Evolutionary conservation across 2,329 filamentous ascomycete species (phyloP).

Genomic region (Coniosporium tulheliwenetii): DNA sequence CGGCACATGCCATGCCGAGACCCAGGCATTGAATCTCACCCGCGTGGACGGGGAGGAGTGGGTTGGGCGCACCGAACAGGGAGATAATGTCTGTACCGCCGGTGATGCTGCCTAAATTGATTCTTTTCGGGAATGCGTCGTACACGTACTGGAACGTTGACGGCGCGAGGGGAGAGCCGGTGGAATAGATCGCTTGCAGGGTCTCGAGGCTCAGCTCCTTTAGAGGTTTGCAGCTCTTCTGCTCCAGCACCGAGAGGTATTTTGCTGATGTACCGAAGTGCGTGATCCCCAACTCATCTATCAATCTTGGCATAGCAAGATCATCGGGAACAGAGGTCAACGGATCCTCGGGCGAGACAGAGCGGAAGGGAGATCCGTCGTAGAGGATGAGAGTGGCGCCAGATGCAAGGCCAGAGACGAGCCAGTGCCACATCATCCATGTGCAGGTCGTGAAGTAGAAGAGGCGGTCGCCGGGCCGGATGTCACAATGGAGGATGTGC

Average conservation of each 20-base stretch:
- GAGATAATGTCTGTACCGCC: conserved; percentile 96
- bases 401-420: conserved; percentile 68
- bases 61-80: conserved; percentile 73
- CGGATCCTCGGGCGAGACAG: conserved; percentile 18
- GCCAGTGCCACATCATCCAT: conserved; percentile 99
- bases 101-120: conserved; percentile 86
- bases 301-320: conserved; percentile 66
- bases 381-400: conserved; percentile 79
- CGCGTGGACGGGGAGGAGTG: conserved; percentile 30
- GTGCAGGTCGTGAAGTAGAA: conserved; percentile 93
- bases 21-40: conserved; percentile 35
- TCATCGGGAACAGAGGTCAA: conserved; percentile 46
- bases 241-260: conserved; percentile 81
- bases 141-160: conserved; percentile 91
- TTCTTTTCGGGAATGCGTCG: conserved; percentile 56
- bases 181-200: conserved; percentile 81
- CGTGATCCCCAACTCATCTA: conserved; percentile 67
- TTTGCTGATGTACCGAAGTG: conserved; percentile 94
- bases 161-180: conserved; percentile 79
- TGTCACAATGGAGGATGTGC: conserved; percentile 72
- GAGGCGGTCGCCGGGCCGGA: conserved; percentile 55
- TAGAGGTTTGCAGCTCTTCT: conserved; percentile 48
- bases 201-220: conserved; percentile 38
- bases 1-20: conserved; percentile 34
- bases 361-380: conserved; percentile 75